phyloP scores from a whole-genome alignment of 2,329 filamentous ascomycete species.

The Graphilbum fragrans region DNA sequence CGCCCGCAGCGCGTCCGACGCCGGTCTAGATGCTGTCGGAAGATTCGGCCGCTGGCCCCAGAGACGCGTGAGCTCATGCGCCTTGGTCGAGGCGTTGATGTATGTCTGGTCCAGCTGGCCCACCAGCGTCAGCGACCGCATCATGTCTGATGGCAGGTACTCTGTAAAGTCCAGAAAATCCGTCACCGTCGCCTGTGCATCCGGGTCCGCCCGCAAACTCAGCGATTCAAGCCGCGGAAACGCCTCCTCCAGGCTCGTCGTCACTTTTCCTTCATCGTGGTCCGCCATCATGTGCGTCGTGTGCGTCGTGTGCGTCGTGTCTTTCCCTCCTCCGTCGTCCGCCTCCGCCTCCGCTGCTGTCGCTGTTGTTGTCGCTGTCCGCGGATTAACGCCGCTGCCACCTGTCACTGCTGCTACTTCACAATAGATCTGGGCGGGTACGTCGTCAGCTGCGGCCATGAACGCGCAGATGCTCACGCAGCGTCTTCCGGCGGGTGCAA shows the following conservation, averaged over 20 bases:
- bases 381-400: too few species aligned
- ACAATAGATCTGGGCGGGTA: not conserved
- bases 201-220: constrained; percentile 45
- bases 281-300: too few species aligned
- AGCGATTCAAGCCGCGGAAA: constrained; percentile 18
- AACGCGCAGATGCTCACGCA: too few species aligned
- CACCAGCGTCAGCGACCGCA: constrained; percentile 53
- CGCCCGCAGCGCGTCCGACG: constrained; percentile 39
- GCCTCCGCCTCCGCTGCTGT: not conserved
- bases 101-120: constrained; percentile 51
- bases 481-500: too few species aligned
- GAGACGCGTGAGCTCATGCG: constrained; percentile 42
- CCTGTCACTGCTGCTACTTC: not conserved
- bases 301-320: too few species aligned
- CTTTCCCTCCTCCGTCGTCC: not conserved
- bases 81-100: constrained; percentile 37
- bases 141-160: constrained; percentile 55
- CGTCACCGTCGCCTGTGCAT: constrained; percentile 57
- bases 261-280: too few species aligned
- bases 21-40: constrained; percentile 31
- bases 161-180: constrained; percentile 61
- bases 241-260: not conserved
- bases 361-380: not conserved
- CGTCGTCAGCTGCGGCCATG: too few species aligned
- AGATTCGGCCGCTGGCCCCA: constrained; percentile 45